Evolutionary conservation across 2,329 filamentous ascomycete genomes (phyloP).

Genomic region (Dothistroma septosporum): DNA sequence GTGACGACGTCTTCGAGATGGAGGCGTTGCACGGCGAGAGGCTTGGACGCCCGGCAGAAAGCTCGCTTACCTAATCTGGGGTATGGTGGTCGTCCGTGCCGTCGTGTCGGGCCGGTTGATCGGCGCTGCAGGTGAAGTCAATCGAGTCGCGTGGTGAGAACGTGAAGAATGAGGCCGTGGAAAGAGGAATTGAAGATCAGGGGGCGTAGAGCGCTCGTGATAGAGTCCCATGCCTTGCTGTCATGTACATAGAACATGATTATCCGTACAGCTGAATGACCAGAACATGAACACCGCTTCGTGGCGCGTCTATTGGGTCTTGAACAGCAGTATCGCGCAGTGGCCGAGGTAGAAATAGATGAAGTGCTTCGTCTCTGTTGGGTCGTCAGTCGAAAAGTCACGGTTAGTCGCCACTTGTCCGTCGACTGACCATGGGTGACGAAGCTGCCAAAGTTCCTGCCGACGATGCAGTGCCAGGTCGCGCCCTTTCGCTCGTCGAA

Average conservation of each 20-base stretch:
- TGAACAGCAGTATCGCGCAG: slow-evolving; percentile 97
- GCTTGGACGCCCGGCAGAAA: slow-evolving; percentile 4
- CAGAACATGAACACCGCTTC: background rate
- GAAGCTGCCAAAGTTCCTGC: slow-evolving; percentile 97
- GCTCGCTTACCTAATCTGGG: slow-evolving; percentile 5
- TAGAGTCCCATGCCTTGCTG: background rate
- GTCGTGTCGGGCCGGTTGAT: background rate
- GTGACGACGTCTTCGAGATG: slow-evolving; percentile 8
- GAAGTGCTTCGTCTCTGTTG: slow-evolving; percentile 94
- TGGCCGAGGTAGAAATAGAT: slow-evolving; percentile 99
- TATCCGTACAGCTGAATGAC: background rate
- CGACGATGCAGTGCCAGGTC: slow-evolving; percentile 99
- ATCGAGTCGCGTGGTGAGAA: background rate
- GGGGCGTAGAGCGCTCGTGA: slow-evolving; percentile 1
- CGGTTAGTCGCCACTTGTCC: background rate
- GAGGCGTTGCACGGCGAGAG: slow-evolving; percentile 12
- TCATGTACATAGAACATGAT: background rate
- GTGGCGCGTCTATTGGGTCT: slow-evolving; percentile 70
- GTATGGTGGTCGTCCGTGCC: background rate
- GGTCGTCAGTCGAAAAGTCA: slow-evolving; percentile 19
- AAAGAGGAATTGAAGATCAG: background rate
- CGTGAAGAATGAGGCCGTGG: background rate
- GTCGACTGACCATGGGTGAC: slow-evolving; percentile 79
- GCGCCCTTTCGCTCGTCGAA: slow-evolving; percentile 96
- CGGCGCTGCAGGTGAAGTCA: background rate